Evolutionary conservation across 2,329 filamentous ascomycete species (phyloP).

Genomic region (Ophiosphaerella narmari): DNA sequence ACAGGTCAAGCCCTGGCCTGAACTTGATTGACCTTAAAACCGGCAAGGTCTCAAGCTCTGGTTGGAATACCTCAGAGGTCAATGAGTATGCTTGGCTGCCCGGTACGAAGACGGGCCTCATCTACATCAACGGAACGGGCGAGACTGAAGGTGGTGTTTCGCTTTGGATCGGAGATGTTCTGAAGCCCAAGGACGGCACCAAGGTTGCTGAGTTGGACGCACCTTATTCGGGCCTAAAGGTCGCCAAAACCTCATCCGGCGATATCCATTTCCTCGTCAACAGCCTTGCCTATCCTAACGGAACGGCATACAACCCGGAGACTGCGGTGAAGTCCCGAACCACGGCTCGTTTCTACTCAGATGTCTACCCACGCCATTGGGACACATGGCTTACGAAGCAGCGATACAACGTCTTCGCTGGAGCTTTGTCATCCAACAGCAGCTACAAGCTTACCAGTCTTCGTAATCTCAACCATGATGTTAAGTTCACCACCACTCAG

Average conservation of each 20-base stretch:
- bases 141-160: slow-evolving; percentile 42
- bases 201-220: slow-evolving; percentile 50
- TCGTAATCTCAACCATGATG: slow-evolving; percentile 64
- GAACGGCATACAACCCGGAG: slow-evolving; percentile 70
- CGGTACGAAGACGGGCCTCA: slow-evolving; percentile 56
- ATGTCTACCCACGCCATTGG: slow-evolving; percentile 81
- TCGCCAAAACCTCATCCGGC: slow-evolving; percentile 47
- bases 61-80: slow-evolving; percentile 38
- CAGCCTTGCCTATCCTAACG: slow-evolving; percentile 69
- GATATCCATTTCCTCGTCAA: slow-evolving; percentile 55
- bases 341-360: slow-evolving; percentile 72
- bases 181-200: slow-evolving; percentile 33
- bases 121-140: slow-evolving; percentile 69
- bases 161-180: slow-evolving; percentile 42
- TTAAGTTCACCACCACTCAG: slow-evolving; percentile 57
- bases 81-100: slow-evolving; percentile 43
- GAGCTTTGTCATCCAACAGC: slow-evolving; percentile 54
- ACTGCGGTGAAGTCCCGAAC: slow-evolving; percentile 63
- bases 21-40: slow-evolving; percentile 39
- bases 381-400: slow-evolving; percentile 73
- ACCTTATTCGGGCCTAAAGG: slow-evolving; percentile 55
- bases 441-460: slow-evolving; percentile 41
- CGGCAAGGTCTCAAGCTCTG: slow-evolving; percentile 38
- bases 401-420: slow-evolving; percentile 75
- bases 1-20: slow-evolving; percentile 64